These are phyloP conservation scores for Prunella vulgaris DNA, from an alignment of 257 asterid genomes.

Conservation along the genomic window DNA sequence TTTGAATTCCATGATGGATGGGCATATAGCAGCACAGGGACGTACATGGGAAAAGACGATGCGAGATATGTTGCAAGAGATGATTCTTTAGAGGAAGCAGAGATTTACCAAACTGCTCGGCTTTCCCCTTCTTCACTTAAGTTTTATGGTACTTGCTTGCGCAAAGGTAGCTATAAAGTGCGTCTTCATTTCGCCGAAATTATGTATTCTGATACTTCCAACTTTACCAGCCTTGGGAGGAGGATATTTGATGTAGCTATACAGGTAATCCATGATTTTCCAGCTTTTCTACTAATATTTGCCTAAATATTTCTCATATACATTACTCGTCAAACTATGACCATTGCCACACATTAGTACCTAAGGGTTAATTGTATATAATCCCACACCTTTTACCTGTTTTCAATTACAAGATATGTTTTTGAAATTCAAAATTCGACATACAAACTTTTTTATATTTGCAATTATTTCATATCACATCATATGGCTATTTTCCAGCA, in stretches of 20 bases:
- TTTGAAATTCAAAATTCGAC: no score
- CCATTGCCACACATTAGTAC: not conserved
- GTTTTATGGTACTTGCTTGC: constrained; percentile 75
- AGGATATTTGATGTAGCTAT: constrained; percentile 84
- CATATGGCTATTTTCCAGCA: no score
- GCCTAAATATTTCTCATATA: not conserved
- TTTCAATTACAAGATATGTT: no score
- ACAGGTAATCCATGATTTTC: constrained; percentile 47
- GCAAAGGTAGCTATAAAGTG: constrained; percentile 76
- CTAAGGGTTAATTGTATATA: no score
- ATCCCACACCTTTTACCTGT: no score
- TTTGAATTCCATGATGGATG: constrained; percentile 42
- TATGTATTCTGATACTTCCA: constrained; percentile 45
- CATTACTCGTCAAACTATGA: no score
- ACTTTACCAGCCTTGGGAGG: constrained; percentile 62
- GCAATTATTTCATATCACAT: no score
- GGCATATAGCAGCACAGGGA: constrained; percentile 87
- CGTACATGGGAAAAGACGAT: constrained; percentile 2
- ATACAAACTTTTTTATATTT: no score
- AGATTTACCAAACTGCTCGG: constrained; percentile 70
- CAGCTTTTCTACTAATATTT: not conserved
- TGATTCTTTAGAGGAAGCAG: constrained; percentile 29
- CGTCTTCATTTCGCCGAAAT: constrained; percentile 92
- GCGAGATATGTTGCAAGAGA: constrained; percentile 28
- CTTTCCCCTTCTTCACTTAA: constrained; percentile 67